Percentiles rank a stretch among this genome's conserved stretches.
Conservation (phyloP, 1,139 yeast species). For the Hyphopichia khmerensis region DNA sequence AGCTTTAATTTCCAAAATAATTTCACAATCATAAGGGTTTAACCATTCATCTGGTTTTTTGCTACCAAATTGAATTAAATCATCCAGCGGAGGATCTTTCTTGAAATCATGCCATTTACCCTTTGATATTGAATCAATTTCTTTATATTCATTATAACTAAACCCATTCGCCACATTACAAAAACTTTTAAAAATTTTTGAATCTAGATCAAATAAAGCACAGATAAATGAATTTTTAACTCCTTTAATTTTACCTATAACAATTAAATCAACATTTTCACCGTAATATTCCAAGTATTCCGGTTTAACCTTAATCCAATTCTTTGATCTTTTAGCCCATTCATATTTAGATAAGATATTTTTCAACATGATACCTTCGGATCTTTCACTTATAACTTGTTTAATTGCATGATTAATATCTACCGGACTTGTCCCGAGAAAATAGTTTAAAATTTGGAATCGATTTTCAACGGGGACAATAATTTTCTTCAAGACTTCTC, state of each 20-base stretch:
- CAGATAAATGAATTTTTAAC: slow-evolving; percentile 75
- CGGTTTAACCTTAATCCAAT: slow-evolving; percentile 89
- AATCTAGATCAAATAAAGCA: slow-evolving; percentile 51
- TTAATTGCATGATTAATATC: slow-evolving; percentile 59
- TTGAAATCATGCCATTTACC: slow-evolving; percentile 60
- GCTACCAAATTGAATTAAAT: slow-evolving; percentile 56
- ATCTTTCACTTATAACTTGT: slow-evolving; percentile 57
- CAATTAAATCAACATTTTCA: slow-evolving; percentile 75
- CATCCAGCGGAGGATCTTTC: slow-evolving; percentile 35
- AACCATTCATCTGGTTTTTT: slow-evolving; percentile 76
- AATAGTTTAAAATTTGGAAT: slow-evolving; percentile 55
- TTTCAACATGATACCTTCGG: slow-evolving; percentile 85
- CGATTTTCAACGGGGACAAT: slow-evolving; percentile 49
- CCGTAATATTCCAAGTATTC: slow-evolving; percentile 86
- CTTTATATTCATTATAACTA: slow-evolving; percentile 57
- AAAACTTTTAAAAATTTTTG: slow-evolving; percentile 50
- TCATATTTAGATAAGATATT: slow-evolving; percentile 58
- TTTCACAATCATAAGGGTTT: slow-evolving; percentile 62
- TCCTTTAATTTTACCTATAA: slow-evolving; percentile 77
- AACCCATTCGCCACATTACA: slow-evolving; percentile 88
- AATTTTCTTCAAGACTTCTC: slow-evolving; percentile 46
- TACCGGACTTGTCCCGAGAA: slow-evolving; percentile 41
- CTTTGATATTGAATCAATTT: slow-evolving; percentile 55
- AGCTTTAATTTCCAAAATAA: slow-evolving; percentile 85
- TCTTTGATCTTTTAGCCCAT: slow-evolving; percentile 56